Conservation (phyloP, 176 grass and related monocot species). For the Oryza meridionalis region DNA sequence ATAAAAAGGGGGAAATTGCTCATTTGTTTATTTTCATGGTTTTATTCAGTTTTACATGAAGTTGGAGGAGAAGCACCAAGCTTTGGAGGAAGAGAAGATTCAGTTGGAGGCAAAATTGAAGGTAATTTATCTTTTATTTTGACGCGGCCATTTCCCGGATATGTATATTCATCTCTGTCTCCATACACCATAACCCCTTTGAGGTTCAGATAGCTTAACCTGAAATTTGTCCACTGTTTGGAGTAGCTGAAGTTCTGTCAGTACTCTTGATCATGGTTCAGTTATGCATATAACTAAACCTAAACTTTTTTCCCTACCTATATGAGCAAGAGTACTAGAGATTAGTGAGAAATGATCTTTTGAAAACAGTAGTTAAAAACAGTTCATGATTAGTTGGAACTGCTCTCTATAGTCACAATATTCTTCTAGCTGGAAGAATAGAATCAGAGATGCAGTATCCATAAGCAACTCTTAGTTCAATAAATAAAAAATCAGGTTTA, state of each 20-base stretch:
- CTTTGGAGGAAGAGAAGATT: slow-evolving; percentile 79
- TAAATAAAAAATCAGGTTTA: background rate
- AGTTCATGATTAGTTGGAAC: background rate
- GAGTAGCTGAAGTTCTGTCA: background rate
- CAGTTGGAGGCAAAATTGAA: slow-evolving; percentile 75
- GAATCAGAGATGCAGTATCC: background rate
- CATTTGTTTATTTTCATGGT: background rate
- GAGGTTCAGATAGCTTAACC: background rate
- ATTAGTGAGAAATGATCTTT: background rate
- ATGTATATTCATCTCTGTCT: background rate
- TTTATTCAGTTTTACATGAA: slow-evolving; percentile 79
- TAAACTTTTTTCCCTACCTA: background rate
- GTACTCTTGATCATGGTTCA: background rate
- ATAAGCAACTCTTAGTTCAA: background rate
- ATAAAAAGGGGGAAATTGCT: background rate
- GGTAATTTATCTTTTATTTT: slow-evolving; percentile 42
- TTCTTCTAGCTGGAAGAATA: background rate
- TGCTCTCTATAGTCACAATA: background rate
- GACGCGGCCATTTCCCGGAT: too few species aligned
- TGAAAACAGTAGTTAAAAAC: background rate
- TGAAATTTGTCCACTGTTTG: background rate
- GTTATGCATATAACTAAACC: background rate
- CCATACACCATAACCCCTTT: background rate
- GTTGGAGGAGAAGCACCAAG: slow-evolving; percentile 95
- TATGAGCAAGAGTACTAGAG: background rate